Evolutionary conservation across 495 filamentous ascomycete genomes (phyloP).

Genomic region (Aspergillus steynii): DNA sequence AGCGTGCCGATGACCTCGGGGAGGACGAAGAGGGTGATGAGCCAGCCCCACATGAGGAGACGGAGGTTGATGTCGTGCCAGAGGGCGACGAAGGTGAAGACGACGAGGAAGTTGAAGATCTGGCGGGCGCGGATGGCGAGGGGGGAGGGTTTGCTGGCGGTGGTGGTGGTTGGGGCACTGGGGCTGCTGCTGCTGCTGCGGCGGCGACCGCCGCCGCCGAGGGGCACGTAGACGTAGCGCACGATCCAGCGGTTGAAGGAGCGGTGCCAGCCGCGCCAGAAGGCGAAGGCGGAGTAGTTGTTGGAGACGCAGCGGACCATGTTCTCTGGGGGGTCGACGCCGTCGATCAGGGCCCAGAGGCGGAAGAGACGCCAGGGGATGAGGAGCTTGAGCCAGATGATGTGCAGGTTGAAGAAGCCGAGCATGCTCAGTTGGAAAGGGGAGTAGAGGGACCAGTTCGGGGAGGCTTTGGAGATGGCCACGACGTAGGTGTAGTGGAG

Average conservation of each 20-base stretch:
- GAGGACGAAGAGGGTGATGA: conserved; percentile 88
- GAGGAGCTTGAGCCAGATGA: conserved; percentile 97
- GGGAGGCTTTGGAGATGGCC: conserved; percentile 81
- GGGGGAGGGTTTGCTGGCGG: conserved; percentile 34
- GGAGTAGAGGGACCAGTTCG: conserved; percentile 80
- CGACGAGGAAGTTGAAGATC: conserved; percentile 71
- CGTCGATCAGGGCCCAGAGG: conserved; percentile 86
- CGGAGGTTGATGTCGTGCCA: conserved; percentile 98
- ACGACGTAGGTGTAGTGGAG: conserved; percentile 93
- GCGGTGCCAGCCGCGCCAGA: conserved; percentile 96
- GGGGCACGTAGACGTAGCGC: conserved; percentile 90
- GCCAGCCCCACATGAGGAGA: conserved; percentile 94
- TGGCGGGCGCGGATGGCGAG: conserved; percentile 33
- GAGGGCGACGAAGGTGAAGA: conserved; percentile 96
- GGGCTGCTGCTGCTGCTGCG: conserved; percentile 22
- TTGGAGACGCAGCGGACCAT: conserved; percentile 96
- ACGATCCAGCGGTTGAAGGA: conserved; percentile 92
- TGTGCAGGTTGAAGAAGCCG: conserved; percentile 93
- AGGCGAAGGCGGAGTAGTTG: conserved; percentile 88
- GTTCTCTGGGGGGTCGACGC: conserved; percentile 94
- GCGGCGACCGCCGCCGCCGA: conserved; percentile 68
- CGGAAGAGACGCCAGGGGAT: conserved; percentile 98
- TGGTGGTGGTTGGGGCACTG: conserved; percentile 51
- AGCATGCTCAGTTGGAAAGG: conserved; percentile 88
- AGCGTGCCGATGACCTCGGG: conserved; percentile 75